These are phyloP conservation scores for Pulveroboletus sp. DNA, from an alignment of 768 basidiomycete species.

Conservation along the genomic window DNA sequence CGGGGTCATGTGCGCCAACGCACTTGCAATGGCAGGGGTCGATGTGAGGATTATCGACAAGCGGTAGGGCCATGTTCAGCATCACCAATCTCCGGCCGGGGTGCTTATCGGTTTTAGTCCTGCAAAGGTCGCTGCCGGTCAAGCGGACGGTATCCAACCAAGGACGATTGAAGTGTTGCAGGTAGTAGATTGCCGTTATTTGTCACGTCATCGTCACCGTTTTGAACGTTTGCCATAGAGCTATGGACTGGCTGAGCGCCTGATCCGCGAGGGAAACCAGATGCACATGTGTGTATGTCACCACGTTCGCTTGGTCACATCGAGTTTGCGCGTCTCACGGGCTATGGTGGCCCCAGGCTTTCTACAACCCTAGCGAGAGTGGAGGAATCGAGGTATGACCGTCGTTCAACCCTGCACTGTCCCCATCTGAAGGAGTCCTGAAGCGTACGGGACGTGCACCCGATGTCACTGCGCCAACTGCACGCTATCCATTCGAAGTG, in stretches of 20 bases:
- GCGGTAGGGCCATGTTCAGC: constrained; percentile 26
- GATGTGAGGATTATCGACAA: constrained; percentile 46
- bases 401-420: not conserved
- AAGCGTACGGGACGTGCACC: constrained; percentile 61
- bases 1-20: constrained; percentile 67
- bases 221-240: constrained; percentile 40
- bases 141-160: constrained; percentile 54
- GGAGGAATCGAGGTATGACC: constrained; percentile 57
- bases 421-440: not conserved
- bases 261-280: constrained; percentile 61
- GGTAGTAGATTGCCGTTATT: constrained; percentile 18
- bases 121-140: constrained; percentile 39
- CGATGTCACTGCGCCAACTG: constrained; percentile 56
- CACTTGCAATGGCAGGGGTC: constrained; percentile 39
- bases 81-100: not conserved
- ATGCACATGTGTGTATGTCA: constrained; percentile 61
- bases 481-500: constrained; percentile 71
- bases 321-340: not conserved
- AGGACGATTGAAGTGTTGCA: constrained; percentile 53
- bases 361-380: constrained; percentile 60
- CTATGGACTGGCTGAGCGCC: constrained; percentile 66
- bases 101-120: constrained; percentile 29
- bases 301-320: not conserved
- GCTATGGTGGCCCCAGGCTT: constrained; percentile 43
- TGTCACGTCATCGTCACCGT: not conserved